These are phyloP conservation scores for Lithocarpus polystachyus DNA, from an alignment of 306 rosid genomes.

Conservation along the genomic window DNA sequence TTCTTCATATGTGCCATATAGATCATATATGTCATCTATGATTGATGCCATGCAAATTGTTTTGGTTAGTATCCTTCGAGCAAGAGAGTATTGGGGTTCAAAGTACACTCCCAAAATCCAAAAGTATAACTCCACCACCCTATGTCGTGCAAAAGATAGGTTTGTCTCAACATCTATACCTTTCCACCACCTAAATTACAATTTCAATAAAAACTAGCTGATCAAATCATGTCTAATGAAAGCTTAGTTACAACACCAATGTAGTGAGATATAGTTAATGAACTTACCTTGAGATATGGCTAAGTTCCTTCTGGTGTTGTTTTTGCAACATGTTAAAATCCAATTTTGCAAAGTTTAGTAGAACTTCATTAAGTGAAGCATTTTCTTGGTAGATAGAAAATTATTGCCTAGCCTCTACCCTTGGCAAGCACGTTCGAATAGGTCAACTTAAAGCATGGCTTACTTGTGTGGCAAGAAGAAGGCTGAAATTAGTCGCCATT, in stretches of 20 bases:
- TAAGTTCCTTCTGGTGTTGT: conserved; percentile 26
- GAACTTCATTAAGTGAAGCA: conserved; percentile 7
- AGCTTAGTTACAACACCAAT: no score
- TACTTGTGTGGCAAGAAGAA: conserved; percentile 5
- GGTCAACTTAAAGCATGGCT: neutral
- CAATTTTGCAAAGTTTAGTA: conserved; percentile 19
- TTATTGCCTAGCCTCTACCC: conserved; percentile 20
- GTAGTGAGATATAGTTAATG: neutral
- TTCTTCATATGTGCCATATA: no score
- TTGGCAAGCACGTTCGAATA: conserved; percentile 18
- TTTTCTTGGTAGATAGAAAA: conserved; percentile 19
- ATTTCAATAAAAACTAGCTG: neutral
- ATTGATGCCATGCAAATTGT: no score
- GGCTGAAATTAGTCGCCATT: neutral
- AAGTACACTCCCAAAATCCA: conserved; percentile 8
- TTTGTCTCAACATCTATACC: conserved; percentile 11
- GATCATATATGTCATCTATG: no score
- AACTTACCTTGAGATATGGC: conserved; percentile 26
- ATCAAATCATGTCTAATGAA: no score
- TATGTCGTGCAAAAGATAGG: conserved; percentile 17
- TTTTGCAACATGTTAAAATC: conserved; percentile 41
- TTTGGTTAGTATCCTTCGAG: no score
- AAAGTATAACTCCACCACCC: conserved; percentile 16
- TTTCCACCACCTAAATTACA: conserved; percentile 21
- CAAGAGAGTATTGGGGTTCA: conserved; percentile 16